Evolutionary conservation across 257 asterid species (phyloP), one percentile per base, ranked within the genome.

Genomic region (Fraxinus americana): DNA sequence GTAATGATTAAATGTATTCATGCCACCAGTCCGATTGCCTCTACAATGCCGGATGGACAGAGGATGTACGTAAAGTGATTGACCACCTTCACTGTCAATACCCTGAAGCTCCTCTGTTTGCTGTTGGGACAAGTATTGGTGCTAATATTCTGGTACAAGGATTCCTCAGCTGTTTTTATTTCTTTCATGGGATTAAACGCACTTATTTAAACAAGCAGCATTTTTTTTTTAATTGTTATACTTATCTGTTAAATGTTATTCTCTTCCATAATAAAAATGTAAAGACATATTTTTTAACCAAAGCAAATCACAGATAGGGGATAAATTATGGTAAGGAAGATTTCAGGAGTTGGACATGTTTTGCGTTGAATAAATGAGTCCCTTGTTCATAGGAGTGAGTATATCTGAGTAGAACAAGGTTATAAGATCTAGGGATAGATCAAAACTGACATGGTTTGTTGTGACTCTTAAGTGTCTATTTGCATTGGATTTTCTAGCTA

Each of bases 41-140:
- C 82, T 94, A 92, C 71, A 87, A 90, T 85, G 98, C 88, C 83
- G 98, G 96, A 83, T 94, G 98, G 98, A 90, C 98, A 30, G 94
- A 91, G 73, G 99, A 94, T 65, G 80, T 89, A 52, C 85, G 98
- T 19, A 88, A 79, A 82, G 93, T 94, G 82, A 88, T 92, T 77
- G 88, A 87, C 74, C 90, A 91, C 85, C 69, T 94, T 78, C 97
- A 92, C 73, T 74, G 79, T 70, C 88, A 84, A 77, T 77, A 86
- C 81, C 93, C 92, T 1, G 92, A 87, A 72, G 91, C 97, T 85
- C 97, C 99, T 86, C 80, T 94, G 77, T 88, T 83, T 85, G 83
- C 83, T 52, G 90, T 91, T 76, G 99, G 99, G 73, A 89, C 96
- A 69, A 94, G 99, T 91, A 91, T 94, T 76, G 99, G 99, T 45